Evolutionary conservation across 164 flowering plant genomes (phyloP).

Genomic region (Brasenia schreberi): DNA sequence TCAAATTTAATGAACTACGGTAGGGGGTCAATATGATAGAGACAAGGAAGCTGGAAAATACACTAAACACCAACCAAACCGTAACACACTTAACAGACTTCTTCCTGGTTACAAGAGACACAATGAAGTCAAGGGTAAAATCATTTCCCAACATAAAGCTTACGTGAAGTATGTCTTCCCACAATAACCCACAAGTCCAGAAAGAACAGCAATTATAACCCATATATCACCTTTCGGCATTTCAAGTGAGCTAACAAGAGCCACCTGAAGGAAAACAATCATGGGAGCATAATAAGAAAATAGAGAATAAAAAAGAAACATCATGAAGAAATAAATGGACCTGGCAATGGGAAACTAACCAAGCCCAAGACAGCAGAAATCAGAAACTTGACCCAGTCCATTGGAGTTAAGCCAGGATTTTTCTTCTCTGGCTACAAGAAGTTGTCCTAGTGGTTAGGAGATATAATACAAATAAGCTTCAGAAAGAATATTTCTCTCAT

Average conservation of each 20-base stretch:
- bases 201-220: constrained; percentile 69
- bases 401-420: constrained; percentile 91
- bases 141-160: constrained; percentile 8
- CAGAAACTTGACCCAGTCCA: constrained; percentile 96
- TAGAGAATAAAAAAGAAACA: background rate
- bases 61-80: too few relatives aligned
- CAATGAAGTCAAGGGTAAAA: background rate
- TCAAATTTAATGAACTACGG: too few relatives aligned
- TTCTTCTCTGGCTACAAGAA: constrained; percentile 81
- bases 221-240: constrained; percentile 68
- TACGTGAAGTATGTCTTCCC: constrained; percentile 96
- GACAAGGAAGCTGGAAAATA: too few relatives aligned
- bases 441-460: background rate
- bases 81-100: background rate
- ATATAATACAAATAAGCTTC: background rate
- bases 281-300: background rate
- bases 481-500: background rate
- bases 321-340: background rate
- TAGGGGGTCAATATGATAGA: too few relatives aligned
- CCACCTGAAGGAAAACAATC: constrained; percentile 38
- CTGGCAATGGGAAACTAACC: constrained; percentile 23
- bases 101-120: background rate
- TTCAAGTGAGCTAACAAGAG: constrained; percentile 63
- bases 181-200: constrained; percentile 77
- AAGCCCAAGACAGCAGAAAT: constrained; percentile 77